These are phyloP conservation scores for Trypanosoma cruzi DNA, from an alignment of 208 protist species.

Conservation along the genomic window DNA sequence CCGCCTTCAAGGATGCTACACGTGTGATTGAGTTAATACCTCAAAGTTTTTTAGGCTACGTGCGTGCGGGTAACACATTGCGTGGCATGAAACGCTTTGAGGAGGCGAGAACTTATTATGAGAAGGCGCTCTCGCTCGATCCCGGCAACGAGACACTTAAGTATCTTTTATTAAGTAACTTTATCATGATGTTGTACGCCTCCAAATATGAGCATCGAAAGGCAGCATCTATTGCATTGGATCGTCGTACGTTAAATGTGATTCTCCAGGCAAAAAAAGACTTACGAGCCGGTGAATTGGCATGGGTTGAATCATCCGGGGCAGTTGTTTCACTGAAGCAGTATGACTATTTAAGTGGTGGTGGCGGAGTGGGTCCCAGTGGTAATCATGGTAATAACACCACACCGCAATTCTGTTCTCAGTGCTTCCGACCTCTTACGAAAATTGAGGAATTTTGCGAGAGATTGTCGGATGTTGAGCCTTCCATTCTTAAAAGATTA, in stretches of 20 bases:
- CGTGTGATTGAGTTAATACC: conserved; percentile 59
- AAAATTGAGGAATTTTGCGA: conserved; percentile 33
- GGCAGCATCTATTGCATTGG: conserved; percentile 16
- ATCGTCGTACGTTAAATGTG: conserved; percentile 12
- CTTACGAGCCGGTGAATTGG: conserved; percentile 7
- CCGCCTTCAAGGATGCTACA: conserved; percentile 56
- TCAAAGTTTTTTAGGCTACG: conserved; percentile 64
- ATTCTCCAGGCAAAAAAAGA: conserved; percentile 23
- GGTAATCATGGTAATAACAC: background rate
- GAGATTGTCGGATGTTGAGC: conserved; percentile 37
- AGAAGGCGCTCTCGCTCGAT: conserved; percentile 52
- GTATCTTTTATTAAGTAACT: conserved; percentile 59
- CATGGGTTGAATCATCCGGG: conserved; percentile 24
- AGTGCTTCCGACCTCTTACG: conserved; percentile 58
- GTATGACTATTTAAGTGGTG: background rate
- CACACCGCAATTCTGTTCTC: conserved; percentile 38
- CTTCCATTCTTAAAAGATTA: conserved; percentile 39
- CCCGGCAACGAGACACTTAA: conserved; percentile 42
- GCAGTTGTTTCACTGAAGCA: conserved; percentile 12
- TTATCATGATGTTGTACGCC: conserved; percentile 64
- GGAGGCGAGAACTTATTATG: conserved; percentile 69
- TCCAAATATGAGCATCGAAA: conserved; percentile 16
- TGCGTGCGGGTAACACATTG: conserved; percentile 79
- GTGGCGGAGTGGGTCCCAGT: background rate
- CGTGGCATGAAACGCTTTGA: conserved; percentile 65